phyloP scores from a whole-genome alignment of 2,329 filamentous ascomycete genomes.

The Hypoxylon sp. region DNA sequence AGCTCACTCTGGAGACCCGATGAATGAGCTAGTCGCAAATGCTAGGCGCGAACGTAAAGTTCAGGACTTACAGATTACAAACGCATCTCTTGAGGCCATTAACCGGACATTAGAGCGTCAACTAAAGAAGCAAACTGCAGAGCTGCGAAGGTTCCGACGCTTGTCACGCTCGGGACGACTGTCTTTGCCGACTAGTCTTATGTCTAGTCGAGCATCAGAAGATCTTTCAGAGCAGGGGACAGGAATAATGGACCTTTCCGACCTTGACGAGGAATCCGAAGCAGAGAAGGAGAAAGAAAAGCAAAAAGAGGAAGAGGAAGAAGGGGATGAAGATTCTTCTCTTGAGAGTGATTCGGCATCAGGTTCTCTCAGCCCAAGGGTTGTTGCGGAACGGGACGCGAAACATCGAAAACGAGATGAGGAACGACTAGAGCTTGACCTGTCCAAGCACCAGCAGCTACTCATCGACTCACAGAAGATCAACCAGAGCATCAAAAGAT shows the following conservation, averaged over 20 bases:
- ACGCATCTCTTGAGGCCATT: slow-evolving; percentile 94
- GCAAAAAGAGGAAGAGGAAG: slow-evolving; percentile 57
- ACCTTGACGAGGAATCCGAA: slow-evolving; percentile 65
- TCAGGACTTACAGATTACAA: slow-evolving; percentile 95
- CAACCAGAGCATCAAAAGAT: slow-evolving; percentile 93
- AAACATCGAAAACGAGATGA: slow-evolving; percentile 81
- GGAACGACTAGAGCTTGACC: slow-evolving; percentile 84
- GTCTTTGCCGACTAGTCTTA: slow-evolving; percentile 68
- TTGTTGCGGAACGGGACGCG: slow-evolving; percentile 61
- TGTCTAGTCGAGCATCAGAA: slow-evolving; percentile 61
- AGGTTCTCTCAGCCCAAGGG: slow-evolving; percentile 59
- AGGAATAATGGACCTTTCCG: slow-evolving; percentile 62
- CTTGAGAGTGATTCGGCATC: slow-evolving; percentile 59
- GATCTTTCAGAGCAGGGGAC: slow-evolving; percentile 61
- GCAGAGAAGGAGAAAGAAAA: slow-evolving; percentile 55
- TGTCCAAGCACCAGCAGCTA: slow-evolving; percentile 89
- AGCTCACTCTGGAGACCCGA: slow-evolving; percentile 68
- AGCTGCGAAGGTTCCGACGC: slow-evolving; percentile 88
- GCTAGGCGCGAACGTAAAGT: slow-evolving; percentile 95
- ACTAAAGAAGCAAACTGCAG: slow-evolving; percentile 89
- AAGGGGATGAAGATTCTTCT: slow-evolving; percentile 67
- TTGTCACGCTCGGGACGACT: slow-evolving; percentile 85
- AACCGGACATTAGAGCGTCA: slow-evolving; percentile 94
- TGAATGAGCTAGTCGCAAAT: slow-evolving; percentile 86
- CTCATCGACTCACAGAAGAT: slow-evolving; percentile 93